These are phyloP conservation scores for Phlegmacium glaucopus DNA, from an alignment of 768 basidiomycete species.

Conservation along the genomic window DNA sequence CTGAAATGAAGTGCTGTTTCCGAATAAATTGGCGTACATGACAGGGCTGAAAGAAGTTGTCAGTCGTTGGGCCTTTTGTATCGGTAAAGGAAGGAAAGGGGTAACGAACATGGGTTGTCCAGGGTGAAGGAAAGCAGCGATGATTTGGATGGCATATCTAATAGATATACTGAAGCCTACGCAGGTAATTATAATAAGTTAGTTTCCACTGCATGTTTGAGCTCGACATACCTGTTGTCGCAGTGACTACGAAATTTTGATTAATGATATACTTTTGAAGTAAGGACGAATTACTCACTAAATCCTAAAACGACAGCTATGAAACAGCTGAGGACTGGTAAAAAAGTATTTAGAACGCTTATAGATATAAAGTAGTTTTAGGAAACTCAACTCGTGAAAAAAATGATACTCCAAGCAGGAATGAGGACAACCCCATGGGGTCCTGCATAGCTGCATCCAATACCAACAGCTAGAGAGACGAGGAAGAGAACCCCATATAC, in stretches of 20 bases:
- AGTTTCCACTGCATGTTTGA: too few relatives aligned
- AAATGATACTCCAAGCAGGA: slow-evolving; percentile 52
- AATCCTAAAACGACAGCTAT: slow-evolving; percentile 40
- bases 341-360: background rate
- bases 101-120: slow-evolving; percentile 41
- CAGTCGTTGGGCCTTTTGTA: too few relatives aligned
- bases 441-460: slow-evolving; percentile 41
- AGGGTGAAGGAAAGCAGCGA: slow-evolving; percentile 47
- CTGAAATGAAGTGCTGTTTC: slow-evolving; percentile 50
- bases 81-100: too few relatives aligned
- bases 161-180: slow-evolving; percentile 43
- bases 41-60: slow-evolving; percentile 31
- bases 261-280: background rate
- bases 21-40: slow-evolving; percentile 56
- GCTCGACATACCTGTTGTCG: slow-evolving; percentile 7
- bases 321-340: slow-evolving; percentile 26
- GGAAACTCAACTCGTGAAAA: slow-evolving; percentile 37
- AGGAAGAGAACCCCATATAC: slow-evolving; percentile 45
- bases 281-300: slow-evolving; percentile 26
- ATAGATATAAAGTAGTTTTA: background rate
- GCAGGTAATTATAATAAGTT: background rate
- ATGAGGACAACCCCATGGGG: slow-evolving; percentile 37
- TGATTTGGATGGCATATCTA: slow-evolving; percentile 46
- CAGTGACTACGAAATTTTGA: slow-evolving; percentile 7
- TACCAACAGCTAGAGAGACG: slow-evolving; percentile 43